These are phyloP conservation scores for Toxicodendron radicans DNA, from an alignment of 345 rosid genomes.

Conservation along the genomic window DNA sequence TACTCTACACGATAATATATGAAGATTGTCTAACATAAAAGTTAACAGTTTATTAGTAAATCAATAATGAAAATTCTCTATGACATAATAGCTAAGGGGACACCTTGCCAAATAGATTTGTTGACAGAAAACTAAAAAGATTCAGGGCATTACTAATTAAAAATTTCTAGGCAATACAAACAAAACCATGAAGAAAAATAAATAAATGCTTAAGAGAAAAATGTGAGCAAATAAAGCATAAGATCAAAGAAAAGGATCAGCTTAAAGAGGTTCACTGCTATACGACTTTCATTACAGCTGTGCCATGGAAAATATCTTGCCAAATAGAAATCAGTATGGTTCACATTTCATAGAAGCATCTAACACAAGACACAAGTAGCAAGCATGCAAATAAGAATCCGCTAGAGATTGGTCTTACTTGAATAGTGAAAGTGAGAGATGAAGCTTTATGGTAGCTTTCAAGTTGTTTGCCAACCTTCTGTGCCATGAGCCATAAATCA, in stretches of 20 bases:
- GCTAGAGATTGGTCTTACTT: conserved; percentile 42
- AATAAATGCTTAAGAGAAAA: neutral
- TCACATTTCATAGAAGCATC: neutral
- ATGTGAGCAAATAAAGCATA: neutral
- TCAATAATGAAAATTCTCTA: neutral
- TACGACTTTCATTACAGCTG: neutral
- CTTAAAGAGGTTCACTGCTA: neutral
- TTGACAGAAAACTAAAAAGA: neutral
- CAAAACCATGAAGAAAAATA: neutral
- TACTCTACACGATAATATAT: neutral
- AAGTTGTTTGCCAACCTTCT: conserved; percentile 70
- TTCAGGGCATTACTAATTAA: neutral
- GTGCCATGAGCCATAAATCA: conserved; percentile 80
- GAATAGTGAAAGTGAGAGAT: conserved; percentile 75
- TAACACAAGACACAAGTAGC: neutral
- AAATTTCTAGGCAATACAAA: neutral
- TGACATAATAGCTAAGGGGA: neutral
- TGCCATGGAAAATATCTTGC: neutral
- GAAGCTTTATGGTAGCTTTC: conserved; percentile 77
- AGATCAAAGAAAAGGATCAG: neutral
- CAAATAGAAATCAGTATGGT: neutral
- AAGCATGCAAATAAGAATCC: neutral
- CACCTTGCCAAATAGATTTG: neutral
- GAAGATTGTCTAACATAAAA: neutral
- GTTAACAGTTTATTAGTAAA: neutral